phyloP scores from a whole-genome alignment of 176 grass and related monocot species.

The Rhynchospora pubera region DNA sequence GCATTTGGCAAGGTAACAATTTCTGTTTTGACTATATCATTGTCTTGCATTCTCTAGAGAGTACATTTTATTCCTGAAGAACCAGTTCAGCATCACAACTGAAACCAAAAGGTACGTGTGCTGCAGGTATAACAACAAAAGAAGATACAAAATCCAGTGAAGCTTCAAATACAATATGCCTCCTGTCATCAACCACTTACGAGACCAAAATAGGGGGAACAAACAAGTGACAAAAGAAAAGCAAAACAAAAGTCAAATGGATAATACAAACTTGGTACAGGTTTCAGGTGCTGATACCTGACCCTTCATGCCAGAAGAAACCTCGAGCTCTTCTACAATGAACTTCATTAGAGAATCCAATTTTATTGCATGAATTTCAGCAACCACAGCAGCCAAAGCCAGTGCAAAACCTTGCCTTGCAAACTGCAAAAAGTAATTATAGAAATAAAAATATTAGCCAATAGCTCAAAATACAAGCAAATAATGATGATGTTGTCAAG shows the following conservation, averaged over 20 bases:
- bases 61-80: background rate
- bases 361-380: constrained; percentile 45
- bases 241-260: background rate
- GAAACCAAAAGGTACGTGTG: background rate
- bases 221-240: background rate
- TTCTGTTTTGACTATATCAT: background rate
- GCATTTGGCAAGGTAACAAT: background rate
- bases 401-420: constrained; percentile 95
- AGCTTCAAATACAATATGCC: background rate
- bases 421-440: constrained; percentile 37
- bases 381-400: constrained; percentile 47
- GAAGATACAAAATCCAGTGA: background rate
- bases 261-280: background rate
- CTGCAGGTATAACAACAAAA: background rate
- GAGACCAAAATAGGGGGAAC: background rate
- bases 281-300: constrained; percentile 52
- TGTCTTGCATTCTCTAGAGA: background rate
- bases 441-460: background rate
- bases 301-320: constrained; percentile 80
- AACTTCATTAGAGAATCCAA: constrained; percentile 70
- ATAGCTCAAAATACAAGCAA: background rate
- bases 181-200: background rate
- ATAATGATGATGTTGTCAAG: background rate
- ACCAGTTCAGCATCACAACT: background rate
- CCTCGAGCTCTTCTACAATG: constrained; percentile 56